Base-by-base conservation (phyloP, 2,329 filamentous ascomycete genomes). In the Clonostachys byssicola region DNA sequence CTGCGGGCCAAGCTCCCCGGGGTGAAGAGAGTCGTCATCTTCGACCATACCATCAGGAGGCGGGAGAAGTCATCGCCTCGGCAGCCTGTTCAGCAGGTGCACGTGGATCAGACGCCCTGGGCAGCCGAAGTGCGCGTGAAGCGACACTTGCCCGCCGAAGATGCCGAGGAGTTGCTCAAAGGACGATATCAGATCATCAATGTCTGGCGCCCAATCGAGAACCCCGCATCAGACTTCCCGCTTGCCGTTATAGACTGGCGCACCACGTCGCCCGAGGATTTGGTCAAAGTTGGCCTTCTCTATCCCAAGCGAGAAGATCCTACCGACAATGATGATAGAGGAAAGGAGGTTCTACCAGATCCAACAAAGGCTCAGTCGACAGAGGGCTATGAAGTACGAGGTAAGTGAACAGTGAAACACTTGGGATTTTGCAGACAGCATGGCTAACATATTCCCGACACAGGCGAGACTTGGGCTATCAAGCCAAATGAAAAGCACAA, bases 31-130 rank as follows among this genome's bases (percentile, higher is more conserved):
- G 73, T 95, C 33, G 72, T 89, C 55, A 71, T 95, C 60, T 96
- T 95, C 68, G 90, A 95, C 72, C 88, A 96, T 71, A 95, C 90
- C 8, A 81, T 95, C 63, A 86, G 91, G n/a, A 80, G 87, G 40
- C 23, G 23, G 23, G 23, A 30, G 23, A 30, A 30, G 23, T 73
- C 80, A 12, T 61, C 66, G 3, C 77, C 82, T 0, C 80, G 90
- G 43, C 73, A 70, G 2, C 89, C 91, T 3, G 89, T 95, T 0
- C 80, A 74, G 12, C 67, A 79, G 39, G 88, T 88, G 0, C 91
- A 96, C 65, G 87, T 95, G 52, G 91, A 96, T 63, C 91, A 96
- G 67, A 94, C 89, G 0, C 66, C 78, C 7, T 64, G 64, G 14
- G 85, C 87, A 0, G 83, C 87, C 1, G 75, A 69, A 10, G 74